Base-by-base conservation (phyloP, 1,284 basidiomycete species). In the Athelia psychrophila region DNA sequence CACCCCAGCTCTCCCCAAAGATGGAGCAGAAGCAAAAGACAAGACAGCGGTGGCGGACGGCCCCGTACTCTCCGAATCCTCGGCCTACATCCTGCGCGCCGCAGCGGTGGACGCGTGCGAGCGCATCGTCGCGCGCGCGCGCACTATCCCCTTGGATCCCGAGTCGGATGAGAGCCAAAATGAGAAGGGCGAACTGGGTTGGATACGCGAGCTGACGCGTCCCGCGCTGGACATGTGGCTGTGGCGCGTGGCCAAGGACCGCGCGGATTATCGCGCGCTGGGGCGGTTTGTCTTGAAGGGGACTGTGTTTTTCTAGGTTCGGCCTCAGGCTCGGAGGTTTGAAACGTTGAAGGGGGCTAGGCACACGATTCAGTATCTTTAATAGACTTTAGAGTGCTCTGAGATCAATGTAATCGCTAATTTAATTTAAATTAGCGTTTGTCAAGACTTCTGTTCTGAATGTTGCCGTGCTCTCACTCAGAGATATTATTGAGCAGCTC, bases 61-160 rank as follows among this genome's bases (percentile, higher is more conserved):
- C 1, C 87, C 88, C 2, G 60, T 77, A 3, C 67, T 91, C 20
- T 81, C 77, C 3, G 56, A 61, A 3, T 72, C 80, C 48, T 86
- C 92, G 63, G 81, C 88, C 2, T 91, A 83, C 60, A 71, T 83
- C n/a, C 68, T 94, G 44, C 85, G 91, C n/a, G 88, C 89, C 1
- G 84, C 90, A 1, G 81, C 91, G 0, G 78, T 93, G 47, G 80
- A 88, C 59, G 90, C 88, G 16, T 89, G 88, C 63, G 82, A 89
- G 58, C 64, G 77, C 50, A 85, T 92, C 46, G 71, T 86, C 10
- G 68, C 79, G 51, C 68, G 69, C 18, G 86, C 85, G 12, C 78
- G 66, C 42, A 69, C 66, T 12, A 58, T 82, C n/a, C 66, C 74
- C 9, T 58, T 64, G 3, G 58, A 62, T 16, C 64, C 67, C 27